phyloP scores from a whole-genome alignment of 305 asterid genomes.

The Solanum hybrid region DNA sequence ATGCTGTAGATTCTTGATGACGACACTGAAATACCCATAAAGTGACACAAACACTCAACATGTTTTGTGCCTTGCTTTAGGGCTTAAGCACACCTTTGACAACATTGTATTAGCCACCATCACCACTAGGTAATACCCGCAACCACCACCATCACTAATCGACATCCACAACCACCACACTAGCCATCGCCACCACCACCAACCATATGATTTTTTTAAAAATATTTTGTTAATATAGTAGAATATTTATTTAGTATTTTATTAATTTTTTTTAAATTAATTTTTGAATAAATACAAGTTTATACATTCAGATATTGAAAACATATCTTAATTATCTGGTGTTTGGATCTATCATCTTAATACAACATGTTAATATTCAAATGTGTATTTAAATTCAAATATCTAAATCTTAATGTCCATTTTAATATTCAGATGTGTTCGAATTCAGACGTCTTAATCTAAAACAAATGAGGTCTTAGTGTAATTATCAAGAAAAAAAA shows the following conservation, averaged over 20 bases:
- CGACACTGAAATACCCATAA: neutral
- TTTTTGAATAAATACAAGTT: neutral
- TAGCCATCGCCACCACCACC: neutral
- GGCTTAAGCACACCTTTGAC: neutral
- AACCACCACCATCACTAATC: neutral
- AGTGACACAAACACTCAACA: neutral
- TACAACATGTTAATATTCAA: neutral
- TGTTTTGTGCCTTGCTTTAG: neutral
- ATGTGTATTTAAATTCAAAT: neutral
- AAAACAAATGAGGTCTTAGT: neutral
- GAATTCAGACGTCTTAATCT: neutral
- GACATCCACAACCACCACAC: neutral
- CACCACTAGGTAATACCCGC: neutral
- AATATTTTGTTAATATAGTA: neutral
- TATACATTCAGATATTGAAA: neutral
- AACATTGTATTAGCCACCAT: neutral
- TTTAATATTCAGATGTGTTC: neutral
- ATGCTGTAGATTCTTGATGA: neutral
- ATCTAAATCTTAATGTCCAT: neutral
- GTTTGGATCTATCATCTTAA: neutral
- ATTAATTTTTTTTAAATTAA: neutral
- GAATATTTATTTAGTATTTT: neutral
- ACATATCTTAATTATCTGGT: neutral
- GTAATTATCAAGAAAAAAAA: neutral
- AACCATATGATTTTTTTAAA: neutral